Evolutionary conservation across 805 yeast genomes (phyloP), one percentile per base, ranked within the genome.

Genomic region (Lipomyces yamanashiensis): DNA sequence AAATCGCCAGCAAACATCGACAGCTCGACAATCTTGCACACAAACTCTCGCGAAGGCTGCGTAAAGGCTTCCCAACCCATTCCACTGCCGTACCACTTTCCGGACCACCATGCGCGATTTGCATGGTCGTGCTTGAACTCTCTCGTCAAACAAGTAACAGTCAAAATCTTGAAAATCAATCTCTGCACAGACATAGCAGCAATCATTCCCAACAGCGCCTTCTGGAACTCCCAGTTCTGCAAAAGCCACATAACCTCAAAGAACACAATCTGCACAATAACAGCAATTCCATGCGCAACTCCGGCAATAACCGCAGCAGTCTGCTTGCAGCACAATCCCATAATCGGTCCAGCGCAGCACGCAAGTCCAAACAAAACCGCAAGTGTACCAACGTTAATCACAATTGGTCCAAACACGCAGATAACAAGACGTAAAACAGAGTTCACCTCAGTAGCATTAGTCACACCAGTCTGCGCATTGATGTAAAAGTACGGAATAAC

Each of bases 91-190:
- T 92, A 92, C 99, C 99, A 95, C 79, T 92, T 92, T 84, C 99
- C 99, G 63, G 97, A 90, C 99, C 99, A 95, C 96, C 96, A 95
- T 36, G 99, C 98, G 72, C 96, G 89, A 81, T 95, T 95, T 43
- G 98, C 82, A 75, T 87, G 90, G 79, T 93, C 98, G 73, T 89
- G 90, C 87, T 91, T 91, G 83, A 92, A 92, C 81, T 95, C 99
- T 82, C 99, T 87, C 58, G 98, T 90, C 75, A 96, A 82, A 78
- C 87, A 80, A 70, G 85, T 78, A 58, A 88, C 80, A 10, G 96
- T 90, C 82, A 95, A 81, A 72, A 88, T 76, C 82, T 92, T 92
- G 85, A 93, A 89, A 70, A 95, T 76, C 58, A 89, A 79, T 80
- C 98, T 87, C 82, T 96, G 97, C 73, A 90, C 81, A 79, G 92